Percentiles rank a stretch among this genome's conserved stretches.
phyloP scores from a whole-genome alignment of 2,329 filamentous ascomycete species.

The Harringtonia lauricola region DNA sequence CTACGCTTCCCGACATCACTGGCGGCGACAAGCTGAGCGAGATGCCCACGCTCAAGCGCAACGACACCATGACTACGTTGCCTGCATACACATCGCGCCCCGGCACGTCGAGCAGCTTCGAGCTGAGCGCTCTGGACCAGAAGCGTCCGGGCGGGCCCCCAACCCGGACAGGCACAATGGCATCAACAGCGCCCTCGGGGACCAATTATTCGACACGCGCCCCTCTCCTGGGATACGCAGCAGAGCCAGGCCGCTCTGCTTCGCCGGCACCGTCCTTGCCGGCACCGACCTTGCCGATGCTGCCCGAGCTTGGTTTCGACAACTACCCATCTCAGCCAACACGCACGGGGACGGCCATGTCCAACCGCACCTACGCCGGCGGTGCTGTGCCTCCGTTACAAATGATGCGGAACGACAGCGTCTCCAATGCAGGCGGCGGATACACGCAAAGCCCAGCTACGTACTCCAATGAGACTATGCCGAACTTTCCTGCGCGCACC shows the following conservation, averaged over 20 bases:
- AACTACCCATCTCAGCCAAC: slow-evolving; percentile 9
- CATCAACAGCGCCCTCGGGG: slow-evolving; percentile 8
- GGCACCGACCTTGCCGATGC: slow-evolving; percentile 12
- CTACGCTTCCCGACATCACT: slow-evolving; percentile 54
- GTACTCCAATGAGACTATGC: slow-evolving; percentile 15
- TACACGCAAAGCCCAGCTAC: slow-evolving; percentile 16
- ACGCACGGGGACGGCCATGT: neutral
- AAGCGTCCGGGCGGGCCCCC: slow-evolving; percentile 27
- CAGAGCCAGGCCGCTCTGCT: slow-evolving; percentile 18
- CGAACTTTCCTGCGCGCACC: slow-evolving; percentile 13
- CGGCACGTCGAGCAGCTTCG: slow-evolving; percentile 39
- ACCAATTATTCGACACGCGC: slow-evolving; percentile 17
- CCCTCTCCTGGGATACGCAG: slow-evolving; percentile 19
- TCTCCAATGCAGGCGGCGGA: slow-evolving; percentile 13
- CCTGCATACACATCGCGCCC: slow-evolving; percentile 52
- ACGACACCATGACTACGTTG: slow-evolving; percentile 50
- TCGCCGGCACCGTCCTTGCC: slow-evolving; percentile 17
- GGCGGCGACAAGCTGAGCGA: slow-evolving; percentile 37
- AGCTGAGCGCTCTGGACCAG: slow-evolving; percentile 41
- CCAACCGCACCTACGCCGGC: slow-evolving; percentile 15
- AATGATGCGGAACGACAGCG: slow-evolving; percentile 11
- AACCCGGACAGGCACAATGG: slow-evolving; percentile 24
- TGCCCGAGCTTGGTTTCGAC: slow-evolving; percentile 5
- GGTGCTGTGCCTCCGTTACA: slow-evolving; percentile 1
- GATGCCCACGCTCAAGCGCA: slow-evolving; percentile 49